Evolutionary conservation across 2,329 filamentous ascomycete species (phyloP).

Genomic region (Arthrinium phaeospermum): DNA sequence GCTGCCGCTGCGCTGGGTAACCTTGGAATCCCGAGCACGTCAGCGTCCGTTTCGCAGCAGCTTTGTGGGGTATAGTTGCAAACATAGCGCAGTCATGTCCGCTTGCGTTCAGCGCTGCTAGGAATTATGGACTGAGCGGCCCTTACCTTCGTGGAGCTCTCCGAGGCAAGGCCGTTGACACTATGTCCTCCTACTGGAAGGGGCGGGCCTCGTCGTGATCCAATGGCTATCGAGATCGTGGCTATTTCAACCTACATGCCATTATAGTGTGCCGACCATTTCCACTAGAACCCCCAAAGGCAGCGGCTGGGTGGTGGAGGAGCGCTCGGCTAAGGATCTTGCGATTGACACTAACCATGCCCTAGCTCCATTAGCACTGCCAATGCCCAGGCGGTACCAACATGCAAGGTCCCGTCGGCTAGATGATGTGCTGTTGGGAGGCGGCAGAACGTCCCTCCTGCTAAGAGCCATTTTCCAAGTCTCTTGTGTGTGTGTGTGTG

Average conservation of each 20-base stretch:
- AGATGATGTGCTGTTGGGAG: slow-evolving; percentile 18
- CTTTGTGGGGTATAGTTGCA: slow-evolving; percentile 8
- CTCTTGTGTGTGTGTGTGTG: neutral
- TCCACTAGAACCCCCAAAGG: slow-evolving; percentile 2
- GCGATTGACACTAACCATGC: slow-evolving; percentile 3
- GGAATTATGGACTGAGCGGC: slow-evolving; percentile 14
- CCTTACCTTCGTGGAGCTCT: slow-evolving; percentile 14
- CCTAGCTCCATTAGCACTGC: slow-evolving; percentile 1
- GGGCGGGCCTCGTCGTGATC: slow-evolving; percentile 1
- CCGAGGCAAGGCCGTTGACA: slow-evolving; percentile 18
- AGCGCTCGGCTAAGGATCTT: slow-evolving; percentile 10
- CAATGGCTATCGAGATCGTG: slow-evolving; percentile 14
- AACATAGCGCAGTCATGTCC: slow-evolving; percentile 11
- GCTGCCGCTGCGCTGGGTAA: slow-evolving; percentile 15
- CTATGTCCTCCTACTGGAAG: slow-evolving; percentile 1
- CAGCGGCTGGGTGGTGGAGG: slow-evolving; percentile 2
- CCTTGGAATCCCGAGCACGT: slow-evolving; percentile 14
- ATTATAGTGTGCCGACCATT: slow-evolving; percentile 10
- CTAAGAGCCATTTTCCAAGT: neutral
- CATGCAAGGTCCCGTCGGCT: slow-evolving; percentile 22
- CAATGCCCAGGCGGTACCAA: slow-evolving; percentile 2
- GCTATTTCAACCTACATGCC: slow-evolving; percentile 7
- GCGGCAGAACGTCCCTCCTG: neutral
- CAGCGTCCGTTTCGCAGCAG: slow-evolving; percentile 12
- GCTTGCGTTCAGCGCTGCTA: slow-evolving; percentile 8